Base-by-base conservation (phyloP, 306 rosid genomes). In the Mimosa pudica region DNA sequence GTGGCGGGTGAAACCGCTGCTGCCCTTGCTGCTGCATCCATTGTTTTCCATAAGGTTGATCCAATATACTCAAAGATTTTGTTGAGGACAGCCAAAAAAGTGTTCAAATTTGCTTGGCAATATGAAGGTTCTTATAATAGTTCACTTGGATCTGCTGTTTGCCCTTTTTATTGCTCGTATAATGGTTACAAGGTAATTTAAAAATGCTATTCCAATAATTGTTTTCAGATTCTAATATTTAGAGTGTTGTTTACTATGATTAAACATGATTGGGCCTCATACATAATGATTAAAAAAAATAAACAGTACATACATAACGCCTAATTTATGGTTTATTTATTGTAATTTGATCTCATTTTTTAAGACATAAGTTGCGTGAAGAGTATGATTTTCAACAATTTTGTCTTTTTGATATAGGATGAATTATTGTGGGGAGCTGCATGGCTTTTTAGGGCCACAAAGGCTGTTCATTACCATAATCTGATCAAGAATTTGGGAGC, bases 341-440 rank as follows among this genome's bases (percentile, higher is more conserved):
- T n/a, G 1, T 7, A 54, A 54, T 17, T 6, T 54, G 61, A 8
- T 54, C 2, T 6, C 24, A 12, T n/a, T 55, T 55, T 1, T 55
- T 55, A 17, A 1, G 3, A n/a, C n/a, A n/a, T 8, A 7, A 57
- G 33, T 7, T 20, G 5, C 9, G 10, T 18, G 1, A 58, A 58
- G 65, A 60, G 7, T 20, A 10, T 20, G 36, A 4, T 60, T 24
- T 30, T 61, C 3, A 30, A 32, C 5, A 30, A 62, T 0, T 6
- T 64, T 14, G 42, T 32, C 20, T 2, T 35, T 14, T 12, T 33
- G n/a, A 58, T 76, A 52, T 52, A 92, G 98, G 98, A 95, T 80
- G 98, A 95, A 74, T 84, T 92, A 48, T 68, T 95, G 75, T 91
- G 98, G 98, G 98, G 95, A 73, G 98, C 94, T 81, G 86, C 98